phyloP scores from a whole-genome alignment of 2,329 filamentous ascomycete species.

The Penicillium brasilianum region DNA sequence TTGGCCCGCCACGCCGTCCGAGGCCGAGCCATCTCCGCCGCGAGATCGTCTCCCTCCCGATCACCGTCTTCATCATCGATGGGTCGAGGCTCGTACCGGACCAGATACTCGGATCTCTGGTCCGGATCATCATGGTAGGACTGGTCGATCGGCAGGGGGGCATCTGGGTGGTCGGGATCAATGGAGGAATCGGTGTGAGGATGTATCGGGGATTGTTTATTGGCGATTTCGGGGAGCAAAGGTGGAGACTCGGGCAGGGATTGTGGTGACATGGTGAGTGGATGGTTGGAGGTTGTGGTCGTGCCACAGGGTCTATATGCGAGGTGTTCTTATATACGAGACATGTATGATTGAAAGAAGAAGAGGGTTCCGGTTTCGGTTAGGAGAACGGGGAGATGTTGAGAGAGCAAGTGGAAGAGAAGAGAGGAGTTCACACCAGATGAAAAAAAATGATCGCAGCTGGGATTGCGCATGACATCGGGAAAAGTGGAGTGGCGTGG shows the following conservation, averaged over 20 bases:
- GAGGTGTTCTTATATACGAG: not conserved
- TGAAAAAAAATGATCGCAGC: not conserved
- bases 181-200: not conserved
- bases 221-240: not conserved
- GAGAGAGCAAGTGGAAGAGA: not conserved
- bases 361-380: no score
- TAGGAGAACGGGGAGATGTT: not conserved
- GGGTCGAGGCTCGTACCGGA: slow-evolving; percentile 27
- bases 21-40: slow-evolving; percentile 20
- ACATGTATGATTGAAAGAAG: not conserved
- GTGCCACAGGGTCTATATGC: not conserved
- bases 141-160: slow-evolving; percentile 2
- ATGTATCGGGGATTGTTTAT: not conserved
- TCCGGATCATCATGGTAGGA: slow-evolving; percentile 21
- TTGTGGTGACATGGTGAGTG: slow-evolving; percentile 3
- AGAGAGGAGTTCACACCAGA: not conserved
- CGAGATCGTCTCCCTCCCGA: slow-evolving; percentile 9
- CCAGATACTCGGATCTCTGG: slow-evolving; percentile 10
- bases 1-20: slow-evolving; percentile 36
- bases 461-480: not conserved
- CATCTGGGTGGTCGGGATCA: not conserved
- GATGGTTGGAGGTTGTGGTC: not conserved
- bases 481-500: not conserved
- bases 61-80: slow-evolving; percentile 25
- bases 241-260: not conserved